phyloP scores from a whole-genome alignment of 306 rosid genomes.

The Acacia acuminata region DNA sequence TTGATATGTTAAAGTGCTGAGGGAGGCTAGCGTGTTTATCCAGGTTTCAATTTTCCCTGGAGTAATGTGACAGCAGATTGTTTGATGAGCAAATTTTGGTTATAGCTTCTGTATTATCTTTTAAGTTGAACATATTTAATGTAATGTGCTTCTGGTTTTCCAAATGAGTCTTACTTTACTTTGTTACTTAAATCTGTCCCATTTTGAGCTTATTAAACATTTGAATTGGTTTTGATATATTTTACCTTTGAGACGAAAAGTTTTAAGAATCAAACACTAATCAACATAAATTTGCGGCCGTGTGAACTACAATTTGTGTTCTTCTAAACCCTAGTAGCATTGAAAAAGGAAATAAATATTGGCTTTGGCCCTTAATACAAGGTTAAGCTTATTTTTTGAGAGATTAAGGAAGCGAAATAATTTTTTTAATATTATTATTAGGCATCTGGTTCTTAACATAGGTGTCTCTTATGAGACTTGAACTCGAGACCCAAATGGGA shows the following conservation, averaged over 20 bases:
- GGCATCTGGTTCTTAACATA: too few relatives aligned
- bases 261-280: neutral
- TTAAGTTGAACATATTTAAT: constrained; percentile 22
- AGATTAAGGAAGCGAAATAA: too few relatives aligned
- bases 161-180: constrained; percentile 3
- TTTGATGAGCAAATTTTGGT: constrained; percentile 30
- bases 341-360: too few relatives aligned
- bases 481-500: too few relatives aligned
- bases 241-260: neutral
- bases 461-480: too few relatives aligned
- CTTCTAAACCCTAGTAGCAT: neutral
- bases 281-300: neutral
- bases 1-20: constrained; percentile 25
- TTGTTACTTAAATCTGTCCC: neutral
- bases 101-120: constrained; percentile 20
- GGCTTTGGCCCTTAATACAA: too few relatives aligned
- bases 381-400: too few relatives aligned
- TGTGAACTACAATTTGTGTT: neutral
- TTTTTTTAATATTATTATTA: too few relatives aligned
- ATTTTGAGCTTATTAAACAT: neutral
- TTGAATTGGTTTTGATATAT: neutral
- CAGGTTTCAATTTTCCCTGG: constrained; percentile 21
- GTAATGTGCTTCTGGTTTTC: neutral
- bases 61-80: constrained; percentile 23
- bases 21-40: neutral